Conservation (phyloP, 768 basidiomycete species). For the Termitomyces sp. region DNA sequence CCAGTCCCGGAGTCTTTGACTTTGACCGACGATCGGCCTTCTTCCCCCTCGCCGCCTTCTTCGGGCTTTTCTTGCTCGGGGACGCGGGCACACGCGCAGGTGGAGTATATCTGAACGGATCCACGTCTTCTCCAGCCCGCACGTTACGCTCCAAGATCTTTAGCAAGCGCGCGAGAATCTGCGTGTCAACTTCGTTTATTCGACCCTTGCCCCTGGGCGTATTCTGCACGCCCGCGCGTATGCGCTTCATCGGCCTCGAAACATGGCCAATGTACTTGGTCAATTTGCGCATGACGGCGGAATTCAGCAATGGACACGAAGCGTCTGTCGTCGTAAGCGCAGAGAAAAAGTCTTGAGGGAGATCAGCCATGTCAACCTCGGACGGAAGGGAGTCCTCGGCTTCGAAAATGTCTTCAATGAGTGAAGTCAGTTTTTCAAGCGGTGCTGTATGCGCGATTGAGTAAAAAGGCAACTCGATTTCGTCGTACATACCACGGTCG, state of each 20-base stretch:
- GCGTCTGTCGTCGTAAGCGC: conserved; percentile 45
- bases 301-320: conserved; percentile 55
- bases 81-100: conserved; percentile 23
- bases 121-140: conserved; percentile 67
- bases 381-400: conserved; percentile 68
- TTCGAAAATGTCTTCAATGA: conserved; percentile 83
- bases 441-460: conserved; percentile 36
- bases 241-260: conserved; percentile 62
- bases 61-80: conserved; percentile 46
- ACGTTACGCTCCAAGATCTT: conserved; percentile 80
- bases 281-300: conserved; percentile 58
- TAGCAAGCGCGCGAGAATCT: conserved; percentile 56
- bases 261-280: conserved; percentile 65
- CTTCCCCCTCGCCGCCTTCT: conserved; percentile 32
- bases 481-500: conserved; percentile 50
- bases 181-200: conserved; percentile 64
- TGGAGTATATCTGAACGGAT: conserved; percentile 50
- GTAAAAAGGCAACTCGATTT: not conserved
- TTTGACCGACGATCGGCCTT: conserved; percentile 35
- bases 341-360: conserved; percentile 64
- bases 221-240: conserved; percentile 37
- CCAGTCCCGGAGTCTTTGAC: conserved; percentile 33
- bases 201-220: conserved; percentile 49
- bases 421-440: conserved; percentile 67
- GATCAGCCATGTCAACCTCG: conserved; percentile 42